Conservation (phyloP, 345 rosid genomes). For the Xanthoceras sorbifolium region DNA sequence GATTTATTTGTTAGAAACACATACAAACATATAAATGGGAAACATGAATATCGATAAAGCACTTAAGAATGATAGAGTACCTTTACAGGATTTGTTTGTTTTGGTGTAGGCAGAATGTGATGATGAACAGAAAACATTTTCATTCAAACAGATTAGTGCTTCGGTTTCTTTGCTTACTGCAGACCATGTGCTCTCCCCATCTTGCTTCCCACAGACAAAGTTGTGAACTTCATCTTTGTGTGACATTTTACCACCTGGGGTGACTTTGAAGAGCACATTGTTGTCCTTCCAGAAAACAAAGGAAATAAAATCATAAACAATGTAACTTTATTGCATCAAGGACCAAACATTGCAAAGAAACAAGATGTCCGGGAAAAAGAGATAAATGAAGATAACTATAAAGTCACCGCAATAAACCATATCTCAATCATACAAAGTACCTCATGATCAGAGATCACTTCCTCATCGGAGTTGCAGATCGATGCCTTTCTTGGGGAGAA, state of each 20-base stretch:
- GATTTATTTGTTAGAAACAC: constrained; percentile 1
- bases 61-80: constrained; percentile 29
- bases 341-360: not conserved
- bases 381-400: not conserved
- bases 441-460: constrained; percentile 44
- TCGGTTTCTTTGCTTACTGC: constrained; percentile 39
- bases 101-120: constrained; percentile 36
- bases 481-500: constrained; percentile 31
- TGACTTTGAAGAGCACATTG: constrained; percentile 4
- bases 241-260: constrained; percentile 6
- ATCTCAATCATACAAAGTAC: constrained; percentile 24
- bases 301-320: not conserved
- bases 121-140: constrained; percentile 34
- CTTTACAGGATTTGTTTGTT: constrained; percentile 44
- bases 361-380: not conserved
- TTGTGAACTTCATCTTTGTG: constrained; percentile 21
- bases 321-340: not conserved
- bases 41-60: not conserved
- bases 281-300: constrained; percentile 23
- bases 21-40: not conserved
- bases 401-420: not conserved
- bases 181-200: constrained; percentile 35
- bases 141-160: constrained; percentile 36
- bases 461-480: constrained; percentile 31
- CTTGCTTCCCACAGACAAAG: constrained; percentile 31